phyloP scores from a whole-genome alignment of 2,329 filamentous ascomycete genomes.

The Lasiodiplodia hormozganensis region DNA sequence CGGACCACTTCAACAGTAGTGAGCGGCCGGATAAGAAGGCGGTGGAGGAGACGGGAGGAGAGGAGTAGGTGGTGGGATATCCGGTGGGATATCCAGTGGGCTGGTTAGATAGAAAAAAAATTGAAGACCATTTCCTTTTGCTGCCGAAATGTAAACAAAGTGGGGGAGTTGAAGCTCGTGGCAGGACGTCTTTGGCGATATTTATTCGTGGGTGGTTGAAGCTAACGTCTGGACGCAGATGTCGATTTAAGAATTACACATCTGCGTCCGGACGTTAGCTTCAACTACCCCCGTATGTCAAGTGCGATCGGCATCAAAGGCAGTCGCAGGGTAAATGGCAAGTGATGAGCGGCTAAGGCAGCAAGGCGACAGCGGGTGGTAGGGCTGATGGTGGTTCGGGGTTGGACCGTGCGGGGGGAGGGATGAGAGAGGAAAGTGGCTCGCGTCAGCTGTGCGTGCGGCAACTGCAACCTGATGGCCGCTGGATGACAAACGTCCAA shows the following conservation, averaged over 20 bases:
- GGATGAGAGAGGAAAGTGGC: neutral
- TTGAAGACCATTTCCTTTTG: too few relatives aligned
- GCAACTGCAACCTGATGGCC: slow-evolving; percentile 1
- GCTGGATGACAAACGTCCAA: slow-evolving; percentile 6
- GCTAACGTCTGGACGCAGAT: too few relatives aligned
- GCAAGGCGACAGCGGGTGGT: slow-evolving; percentile 8
- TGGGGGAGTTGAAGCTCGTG: too few relatives aligned
- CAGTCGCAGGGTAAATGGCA: neutral
- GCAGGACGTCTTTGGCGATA: too few relatives aligned
- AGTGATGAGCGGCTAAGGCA: neutral
- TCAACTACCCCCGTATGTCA: neutral
- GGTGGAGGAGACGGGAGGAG: too few relatives aligned
- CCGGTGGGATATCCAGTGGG: too few relatives aligned
- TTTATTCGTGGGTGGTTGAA: too few relatives aligned
- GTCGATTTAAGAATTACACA: too few relatives aligned
- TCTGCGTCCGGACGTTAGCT: neutral
- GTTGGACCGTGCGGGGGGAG: neutral
- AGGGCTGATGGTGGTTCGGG: slow-evolving; percentile 9
- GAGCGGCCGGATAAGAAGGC: slow-evolving; percentile 1
- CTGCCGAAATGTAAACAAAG: too few relatives aligned
- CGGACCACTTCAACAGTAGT: neutral
- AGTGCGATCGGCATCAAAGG: too few relatives aligned
- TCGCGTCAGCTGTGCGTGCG: slow-evolving; percentile 4
- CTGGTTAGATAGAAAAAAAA: too few relatives aligned
- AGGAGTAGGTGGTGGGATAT: neutral